These are phyloP conservation scores for Gossypium schwendimanii DNA, from an alignment of 441 rosid species.

Conservation along the genomic window DNA sequence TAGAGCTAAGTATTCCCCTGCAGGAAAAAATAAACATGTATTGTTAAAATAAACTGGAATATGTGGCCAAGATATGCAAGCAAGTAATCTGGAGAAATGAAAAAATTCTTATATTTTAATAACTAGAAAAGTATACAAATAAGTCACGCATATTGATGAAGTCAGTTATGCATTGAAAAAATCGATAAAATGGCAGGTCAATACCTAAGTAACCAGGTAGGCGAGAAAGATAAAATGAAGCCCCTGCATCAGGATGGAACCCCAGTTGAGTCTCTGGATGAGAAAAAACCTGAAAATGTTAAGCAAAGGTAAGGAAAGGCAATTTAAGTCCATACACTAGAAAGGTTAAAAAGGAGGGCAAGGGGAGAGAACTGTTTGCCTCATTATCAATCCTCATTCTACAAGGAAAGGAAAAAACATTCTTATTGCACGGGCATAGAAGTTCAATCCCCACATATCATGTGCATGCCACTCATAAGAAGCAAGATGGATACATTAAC, in stretches of 20 bases:
- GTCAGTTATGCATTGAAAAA: not conserved
- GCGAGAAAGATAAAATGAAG: conserved; percentile 82
- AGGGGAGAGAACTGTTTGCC: not conserved
- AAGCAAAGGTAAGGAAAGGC: not conserved
- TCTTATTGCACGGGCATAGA: not conserved
- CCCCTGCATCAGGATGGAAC: conserved; percentile 95
- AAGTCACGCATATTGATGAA: not conserved
- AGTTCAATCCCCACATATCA: not conserved
- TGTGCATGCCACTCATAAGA: not conserved
- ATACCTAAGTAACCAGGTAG: conserved; percentile 88
- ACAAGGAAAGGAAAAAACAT: not conserved
- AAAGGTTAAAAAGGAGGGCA: not conserved
- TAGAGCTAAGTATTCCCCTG: conserved; percentile 81
- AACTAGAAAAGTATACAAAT: conserved; percentile 13
- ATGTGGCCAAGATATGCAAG: not conserved
- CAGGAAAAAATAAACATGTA: conserved; percentile 3
- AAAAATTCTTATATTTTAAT: not conserved
- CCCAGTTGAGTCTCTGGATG: conserved; percentile 84
- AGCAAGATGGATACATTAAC: not conserved
- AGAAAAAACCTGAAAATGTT: conserved; percentile 54
- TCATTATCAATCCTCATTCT: not conserved
- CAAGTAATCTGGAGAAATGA: not conserved
- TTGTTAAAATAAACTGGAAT: not conserved
- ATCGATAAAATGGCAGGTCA: not conserved
- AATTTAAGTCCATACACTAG: not conserved